Conservation (phyloP, 768 basidiomycete genomes). For the Amanita muscaria region DNA sequence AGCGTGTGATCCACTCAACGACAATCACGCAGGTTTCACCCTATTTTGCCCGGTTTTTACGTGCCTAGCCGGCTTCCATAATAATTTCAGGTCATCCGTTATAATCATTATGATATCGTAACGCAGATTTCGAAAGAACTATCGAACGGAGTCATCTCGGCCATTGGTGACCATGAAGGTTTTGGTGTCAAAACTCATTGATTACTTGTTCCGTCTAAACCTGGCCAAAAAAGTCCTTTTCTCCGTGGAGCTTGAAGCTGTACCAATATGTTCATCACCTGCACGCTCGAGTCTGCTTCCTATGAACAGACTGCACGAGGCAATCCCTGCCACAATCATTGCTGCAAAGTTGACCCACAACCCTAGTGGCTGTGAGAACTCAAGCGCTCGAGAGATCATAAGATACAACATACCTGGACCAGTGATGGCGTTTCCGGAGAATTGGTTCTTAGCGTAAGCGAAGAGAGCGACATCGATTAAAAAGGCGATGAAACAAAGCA, state of each 20-base stretch:
- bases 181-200: not conserved
- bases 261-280: constrained; percentile 22
- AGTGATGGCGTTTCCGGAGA: constrained; percentile 46
- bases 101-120: no score
- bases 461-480: constrained; percentile 70
- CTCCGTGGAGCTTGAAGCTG: constrained; percentile 26
- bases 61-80: not conserved
- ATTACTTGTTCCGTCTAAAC: constrained; percentile 3
- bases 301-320: constrained; percentile 63
- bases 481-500: constrained; percentile 64
- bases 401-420: constrained; percentile 65
- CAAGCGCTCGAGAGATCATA: no score
- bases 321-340: constrained; percentile 54
- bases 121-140: not conserved
- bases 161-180: not conserved
- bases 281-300: constrained; percentile 51
- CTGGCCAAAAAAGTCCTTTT: constrained; percentile 1
- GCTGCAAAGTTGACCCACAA: constrained; percentile 72
- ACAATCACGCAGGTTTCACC: constrained; percentile 3
- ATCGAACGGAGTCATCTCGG: not conserved
- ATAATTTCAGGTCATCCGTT: not conserved
- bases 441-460: constrained; percentile 49
- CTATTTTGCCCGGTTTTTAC: not conserved
- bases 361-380: constrained; percentile 24
- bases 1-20: not conserved